A percentile compares a stretch with the other conserved stretches of the same genome.
These are phyloP conservation scores for Tuber umbilicatum DNA, from an alignment of 495 filamentous ascomycete genomes.

Conservation along the genomic window DNA sequence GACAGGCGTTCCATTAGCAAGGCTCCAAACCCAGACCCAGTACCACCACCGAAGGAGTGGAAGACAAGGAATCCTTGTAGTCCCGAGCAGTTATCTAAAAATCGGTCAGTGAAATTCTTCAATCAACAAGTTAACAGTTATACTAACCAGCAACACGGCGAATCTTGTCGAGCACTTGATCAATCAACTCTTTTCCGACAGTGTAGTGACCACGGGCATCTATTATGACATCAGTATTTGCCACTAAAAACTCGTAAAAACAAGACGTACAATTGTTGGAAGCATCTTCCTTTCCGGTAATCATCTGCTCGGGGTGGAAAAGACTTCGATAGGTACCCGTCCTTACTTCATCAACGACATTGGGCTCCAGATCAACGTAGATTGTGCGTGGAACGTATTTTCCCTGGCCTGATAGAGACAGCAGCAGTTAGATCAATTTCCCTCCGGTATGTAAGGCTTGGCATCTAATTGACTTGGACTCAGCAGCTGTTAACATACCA, in stretches of 20 bases:
- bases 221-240: constrained; percentile 43
- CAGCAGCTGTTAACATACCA: constrained; percentile 55
- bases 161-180: constrained; percentile 74
- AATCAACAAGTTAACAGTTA: neutral
- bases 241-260: neutral
- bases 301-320: constrained; percentile 98
- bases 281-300: constrained; percentile 98
- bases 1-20: constrained; percentile 80
- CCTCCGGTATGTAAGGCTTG: neutral
- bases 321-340: constrained; percentile 91
- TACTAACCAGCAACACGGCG: constrained; percentile 69
- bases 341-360: constrained; percentile 98
- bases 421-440: constrained; percentile 13
- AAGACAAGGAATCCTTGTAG: constrained; percentile 90
- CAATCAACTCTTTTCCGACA: constrained; percentile 83
- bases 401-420: constrained; percentile 66
- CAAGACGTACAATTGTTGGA: constrained; percentile 79
- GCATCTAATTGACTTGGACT: neutral
- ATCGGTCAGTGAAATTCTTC: constrained; percentile 8
- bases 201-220: constrained; percentile 91
- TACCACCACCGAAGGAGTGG: constrained; percentile 91
- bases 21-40: constrained; percentile 83
- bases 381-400: constrained; percentile 99
- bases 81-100: constrained; percentile 75
- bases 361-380: constrained; percentile 99